A percentile compares a stretch with the other conserved stretches of the same genome.
Evolutionary conservation across 2,329 filamentous ascomycete genomes (phyloP).

Genomic region (Metarhizium humberi): DNA sequence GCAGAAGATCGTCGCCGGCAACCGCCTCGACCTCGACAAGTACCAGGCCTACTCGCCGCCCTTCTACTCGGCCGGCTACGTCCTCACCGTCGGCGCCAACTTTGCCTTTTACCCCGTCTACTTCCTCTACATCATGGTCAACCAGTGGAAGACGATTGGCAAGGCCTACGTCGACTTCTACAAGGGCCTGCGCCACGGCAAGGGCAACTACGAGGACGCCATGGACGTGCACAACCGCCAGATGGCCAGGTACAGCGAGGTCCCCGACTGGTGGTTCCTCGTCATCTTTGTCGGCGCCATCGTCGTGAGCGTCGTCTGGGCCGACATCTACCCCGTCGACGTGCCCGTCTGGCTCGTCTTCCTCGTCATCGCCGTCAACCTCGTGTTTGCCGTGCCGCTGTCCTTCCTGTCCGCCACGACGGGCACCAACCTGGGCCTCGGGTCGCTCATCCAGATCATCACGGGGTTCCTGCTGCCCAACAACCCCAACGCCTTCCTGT

Average conservation of each 20-base stretch:
- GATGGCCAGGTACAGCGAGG: slow-evolving; percentile 32
- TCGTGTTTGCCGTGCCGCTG: slow-evolving; percentile 33
- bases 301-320: slow-evolving; percentile 21
- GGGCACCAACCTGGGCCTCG: slow-evolving; percentile 31
- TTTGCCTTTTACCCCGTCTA: slow-evolving; percentile 35
- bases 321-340: slow-evolving; percentile 17
- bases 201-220: slow-evolving; percentile 29
- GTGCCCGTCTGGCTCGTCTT: slow-evolving; percentile 30
- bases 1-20: slow-evolving; percentile 26
- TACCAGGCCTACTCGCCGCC: slow-evolving; percentile 35
- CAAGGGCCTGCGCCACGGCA: slow-evolving; percentile 27
- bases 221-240: slow-evolving; percentile 30
- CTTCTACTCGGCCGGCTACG: slow-evolving; percentile 32
- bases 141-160: slow-evolving; percentile 18
- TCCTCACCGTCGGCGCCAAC: slow-evolving; percentile 31
- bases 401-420: slow-evolving; percentile 35
- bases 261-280: slow-evolving; percentile 39
- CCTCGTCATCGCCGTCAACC: slow-evolving; percentile 27
- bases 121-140: slow-evolving; percentile 32
- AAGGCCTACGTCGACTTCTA: slow-evolving; percentile 29
- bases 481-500: slow-evolving; percentile 16
- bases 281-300: slow-evolving; percentile 23
- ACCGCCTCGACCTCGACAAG: slow-evolving; percentile 25
- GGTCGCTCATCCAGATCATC: slow-evolving; percentile 32
- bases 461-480: slow-evolving; percentile 16